phyloP scores from a whole-genome alignment of 768 basidiomycete genomes.

The Leucosporidium yakuticum region DNA sequence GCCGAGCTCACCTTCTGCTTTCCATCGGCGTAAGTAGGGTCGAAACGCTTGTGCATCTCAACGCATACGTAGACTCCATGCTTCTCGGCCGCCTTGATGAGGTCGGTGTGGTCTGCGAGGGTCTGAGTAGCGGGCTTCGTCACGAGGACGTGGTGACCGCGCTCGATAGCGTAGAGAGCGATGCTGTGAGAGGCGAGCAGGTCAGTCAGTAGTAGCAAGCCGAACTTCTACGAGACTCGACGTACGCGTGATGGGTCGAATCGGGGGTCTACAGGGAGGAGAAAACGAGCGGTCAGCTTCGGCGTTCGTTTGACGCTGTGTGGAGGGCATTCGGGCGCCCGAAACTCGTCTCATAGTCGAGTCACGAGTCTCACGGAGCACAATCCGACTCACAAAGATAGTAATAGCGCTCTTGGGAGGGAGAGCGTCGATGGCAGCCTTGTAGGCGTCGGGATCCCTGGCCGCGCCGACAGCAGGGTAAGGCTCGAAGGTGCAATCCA shows the following conservation, averaged over 20 bases:
- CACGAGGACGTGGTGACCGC: slow-evolving; percentile 76
- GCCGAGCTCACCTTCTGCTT: slow-evolving; percentile 42
- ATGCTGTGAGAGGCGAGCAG: not conserved
- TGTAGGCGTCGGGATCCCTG: slow-evolving; percentile 46
- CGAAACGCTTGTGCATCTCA: slow-evolving; percentile 83
- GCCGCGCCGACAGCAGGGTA: not conserved
- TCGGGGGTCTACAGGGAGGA: not conserved
- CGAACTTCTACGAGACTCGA: not conserved
- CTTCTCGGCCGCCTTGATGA: slow-evolving; percentile 69
- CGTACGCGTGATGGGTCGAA: not conserved
- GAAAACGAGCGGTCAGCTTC: too few species aligned
- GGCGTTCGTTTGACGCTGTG: too few species aligned
- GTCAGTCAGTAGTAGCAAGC: slow-evolving; percentile 76
- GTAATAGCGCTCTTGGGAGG: slow-evolving; percentile 80
- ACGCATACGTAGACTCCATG: slow-evolving; percentile 61
- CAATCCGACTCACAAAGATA: slow-evolving; percentile 52
- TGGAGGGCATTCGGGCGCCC: too few species aligned
- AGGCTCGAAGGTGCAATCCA: slow-evolving; percentile 6
- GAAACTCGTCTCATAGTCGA: too few species aligned
- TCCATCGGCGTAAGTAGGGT: slow-evolving; percentile 89
- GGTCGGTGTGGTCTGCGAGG: slow-evolving; percentile 69
- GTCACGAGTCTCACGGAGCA: not conserved
- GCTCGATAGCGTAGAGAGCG: slow-evolving; percentile 76
- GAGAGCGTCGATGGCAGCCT: slow-evolving; percentile 68
- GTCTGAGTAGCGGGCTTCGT: slow-evolving; percentile 90